A percentile compares a stretch with the other conserved stretches of the same genome.
Conservation (phyloP, 257 asterid genomes). For the Lantana camara region DNA sequence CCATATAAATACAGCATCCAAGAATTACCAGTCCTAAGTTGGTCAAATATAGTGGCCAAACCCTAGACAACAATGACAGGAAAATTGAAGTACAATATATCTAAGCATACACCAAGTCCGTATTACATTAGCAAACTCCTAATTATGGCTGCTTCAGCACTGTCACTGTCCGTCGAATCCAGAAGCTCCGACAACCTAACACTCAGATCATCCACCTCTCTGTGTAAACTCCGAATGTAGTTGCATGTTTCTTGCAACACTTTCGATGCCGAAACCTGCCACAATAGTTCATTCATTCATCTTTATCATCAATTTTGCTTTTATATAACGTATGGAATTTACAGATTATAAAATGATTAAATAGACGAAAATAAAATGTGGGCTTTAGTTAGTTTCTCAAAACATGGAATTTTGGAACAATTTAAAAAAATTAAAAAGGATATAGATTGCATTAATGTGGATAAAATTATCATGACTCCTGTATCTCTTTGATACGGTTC, state of each 20-base stretch:
- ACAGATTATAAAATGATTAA: too few species aligned
- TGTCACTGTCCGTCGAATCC: constrained; percentile 69
- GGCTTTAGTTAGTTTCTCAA: too few species aligned
- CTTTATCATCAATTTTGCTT: too few species aligned
- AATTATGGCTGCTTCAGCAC: constrained; percentile 83
- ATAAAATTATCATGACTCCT: too few species aligned
- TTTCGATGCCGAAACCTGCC: constrained; percentile 74
- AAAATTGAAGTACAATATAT: neutral
- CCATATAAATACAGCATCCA: constrained; percentile 12
- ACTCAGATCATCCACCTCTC: constrained; percentile 86
- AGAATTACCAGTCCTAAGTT: constrained; percentile 30
- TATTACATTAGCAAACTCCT: constrained; percentile 78
- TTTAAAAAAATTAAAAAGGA: constrained; percentile 1
- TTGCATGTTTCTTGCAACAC: constrained; percentile 93
- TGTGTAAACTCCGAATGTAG: constrained; percentile 70
- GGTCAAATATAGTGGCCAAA: constrained; percentile 46
- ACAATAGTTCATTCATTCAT: too few species aligned
- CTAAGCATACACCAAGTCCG: neutral
- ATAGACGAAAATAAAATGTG: too few species aligned
- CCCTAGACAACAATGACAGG: constrained; percentile 36
- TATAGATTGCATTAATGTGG: neutral
- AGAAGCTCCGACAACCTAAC: constrained; percentile 71
- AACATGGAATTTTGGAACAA: neutral
- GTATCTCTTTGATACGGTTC: too few species aligned
- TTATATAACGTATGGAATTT: too few species aligned